Evolutionary conservation across 2,329 filamentous ascomycete species (phyloP).

Genomic region (Teratosphaeria gauchensis): DNA sequence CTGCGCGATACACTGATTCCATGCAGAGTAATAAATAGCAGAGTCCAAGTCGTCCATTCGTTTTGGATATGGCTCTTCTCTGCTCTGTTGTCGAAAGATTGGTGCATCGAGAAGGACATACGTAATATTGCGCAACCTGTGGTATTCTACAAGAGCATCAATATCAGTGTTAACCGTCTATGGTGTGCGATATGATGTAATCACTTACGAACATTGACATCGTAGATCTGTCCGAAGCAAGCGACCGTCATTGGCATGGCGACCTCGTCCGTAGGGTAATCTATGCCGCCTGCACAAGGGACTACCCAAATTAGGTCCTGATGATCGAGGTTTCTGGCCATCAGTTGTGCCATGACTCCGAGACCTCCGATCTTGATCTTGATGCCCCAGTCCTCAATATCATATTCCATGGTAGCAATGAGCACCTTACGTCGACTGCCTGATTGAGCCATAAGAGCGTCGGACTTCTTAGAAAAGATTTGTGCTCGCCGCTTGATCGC

Average conservation of each 20-base stretch:
- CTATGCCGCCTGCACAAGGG: slow-evolving; percentile 49
- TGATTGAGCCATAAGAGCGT: neutral
- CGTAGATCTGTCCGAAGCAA: slow-evolving; percentile 51
- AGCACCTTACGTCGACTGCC: slow-evolving; percentile 35
- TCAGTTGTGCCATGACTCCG: slow-evolving; percentile 60
- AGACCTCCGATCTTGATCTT: slow-evolving; percentile 64
- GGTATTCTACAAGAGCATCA: slow-evolving; percentile 36
- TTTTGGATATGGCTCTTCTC: slow-evolving; percentile 54
- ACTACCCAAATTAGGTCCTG: slow-evolving; percentile 53
- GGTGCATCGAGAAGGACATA: slow-evolving; percentile 59
- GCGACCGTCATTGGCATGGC: slow-evolving; percentile 54
- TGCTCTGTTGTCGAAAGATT: slow-evolving; percentile 55
- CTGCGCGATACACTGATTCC: slow-evolving; percentile 61
- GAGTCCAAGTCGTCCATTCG: slow-evolving; percentile 61
- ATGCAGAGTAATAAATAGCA: slow-evolving; percentile 59
- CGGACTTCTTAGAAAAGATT: slow-evolving; percentile 9
- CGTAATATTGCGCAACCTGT: slow-evolving; percentile 55
- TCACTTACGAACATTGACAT: slow-evolving; percentile 43
- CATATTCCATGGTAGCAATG: slow-evolving; percentile 63
- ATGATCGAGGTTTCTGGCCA: slow-evolving; percentile 57
- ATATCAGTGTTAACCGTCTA: no score
- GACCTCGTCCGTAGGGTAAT: slow-evolving; percentile 51
- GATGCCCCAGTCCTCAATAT: slow-evolving; percentile 60
- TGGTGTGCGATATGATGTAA: no score
- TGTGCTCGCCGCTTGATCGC: slow-evolving; percentile 2